phyloP scores from a whole-genome alignment of 495 filamentous ascomycete genomes.

The Talaromyces adpressus region DNA sequence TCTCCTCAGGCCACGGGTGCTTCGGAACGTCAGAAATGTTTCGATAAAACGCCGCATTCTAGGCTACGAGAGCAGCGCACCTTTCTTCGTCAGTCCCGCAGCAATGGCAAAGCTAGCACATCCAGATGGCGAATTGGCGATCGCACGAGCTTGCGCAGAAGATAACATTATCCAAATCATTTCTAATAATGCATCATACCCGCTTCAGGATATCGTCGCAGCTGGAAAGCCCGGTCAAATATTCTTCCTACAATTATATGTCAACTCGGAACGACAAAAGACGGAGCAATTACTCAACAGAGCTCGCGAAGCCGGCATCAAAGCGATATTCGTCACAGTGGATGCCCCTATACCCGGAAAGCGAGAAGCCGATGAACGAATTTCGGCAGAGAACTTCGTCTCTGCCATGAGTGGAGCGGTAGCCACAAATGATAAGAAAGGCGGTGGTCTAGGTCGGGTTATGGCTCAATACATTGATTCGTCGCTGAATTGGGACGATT shows the following conservation, averaged over 20 bases:
- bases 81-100: slow-evolving; percentile 66
- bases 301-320: not conserved
- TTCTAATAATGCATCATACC: not conserved
- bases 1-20: slow-evolving; percentile 65
- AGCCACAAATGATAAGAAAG: slow-evolving; percentile 50
- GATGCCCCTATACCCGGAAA: slow-evolving; percentile 90
- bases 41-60: slow-evolving; percentile 54
- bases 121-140: slow-evolving; percentile 62
- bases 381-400: slow-evolving; percentile 44
- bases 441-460: slow-evolving; percentile 19
- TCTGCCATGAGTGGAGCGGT: slow-evolving; percentile 49
- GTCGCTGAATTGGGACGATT: slow-evolving; percentile 77
- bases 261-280: slow-evolving; percentile 63
- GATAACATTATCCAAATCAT: slow-evolving; percentile 35
- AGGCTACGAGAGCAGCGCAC: slow-evolving; percentile 47
- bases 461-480: slow-evolving; percentile 71
- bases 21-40: slow-evolving; percentile 57
- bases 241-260: slow-evolving; percentile 79
- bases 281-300: slow-evolving; percentile 50
- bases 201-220: slow-evolving; percentile 37
- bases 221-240: slow-evolving; percentile 31
- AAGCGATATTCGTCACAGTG: slow-evolving; percentile 73
- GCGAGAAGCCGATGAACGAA: slow-evolving; percentile 78
- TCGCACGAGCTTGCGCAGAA: slow-evolving; percentile 50
- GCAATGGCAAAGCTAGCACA: slow-evolving; percentile 68